A percentile compares a stretch with the other conserved stretches of the same genome.
Evolutionary conservation across 2,329 filamentous ascomycete genomes (phyloP).

Genomic region (Diaporthe vexans): DNA sequence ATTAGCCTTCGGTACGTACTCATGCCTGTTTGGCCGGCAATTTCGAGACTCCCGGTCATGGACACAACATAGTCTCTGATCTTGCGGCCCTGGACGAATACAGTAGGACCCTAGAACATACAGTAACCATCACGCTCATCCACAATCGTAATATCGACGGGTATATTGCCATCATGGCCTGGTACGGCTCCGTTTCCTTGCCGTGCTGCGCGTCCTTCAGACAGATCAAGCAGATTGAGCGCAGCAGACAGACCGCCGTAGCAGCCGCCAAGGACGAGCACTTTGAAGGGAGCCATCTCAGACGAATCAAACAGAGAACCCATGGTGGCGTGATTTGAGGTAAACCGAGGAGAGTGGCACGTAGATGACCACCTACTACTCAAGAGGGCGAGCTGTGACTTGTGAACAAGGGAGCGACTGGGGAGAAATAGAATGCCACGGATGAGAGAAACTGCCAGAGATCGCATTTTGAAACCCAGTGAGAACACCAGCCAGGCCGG

Average conservation of each 20-base stretch:
- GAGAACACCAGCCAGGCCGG: background rate
- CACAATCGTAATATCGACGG: constrained; percentile 79
- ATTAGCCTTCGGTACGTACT: background rate
- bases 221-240: constrained; percentile 77
- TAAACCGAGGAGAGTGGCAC: background rate
- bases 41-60: background rate
- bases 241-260: constrained; percentile 79
- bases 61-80: background rate
- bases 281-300: constrained; percentile 57
- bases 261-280: constrained; percentile 79
- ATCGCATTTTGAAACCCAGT: constrained; percentile 8
- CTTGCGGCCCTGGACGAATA: background rate
- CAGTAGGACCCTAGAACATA: constrained; percentile 57
- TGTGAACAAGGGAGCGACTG: constrained; percentile 7
- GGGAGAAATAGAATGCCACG: background rate
- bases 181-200: constrained; percentile 49
- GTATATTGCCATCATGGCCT: constrained; percentile 54
- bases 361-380: background rate
- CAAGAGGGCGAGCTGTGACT: constrained; percentile 5
- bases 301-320: constrained; percentile 36
- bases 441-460: background rate
- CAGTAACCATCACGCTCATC: constrained; percentile 89
- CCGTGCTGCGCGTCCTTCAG: constrained; percentile 68
- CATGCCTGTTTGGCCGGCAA: background rate
- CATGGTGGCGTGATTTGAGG: constrained; percentile 14